These are phyloP conservation scores for Jaltomata sinuosa DNA, from an alignment of 257 asterid species.

Conservation along the genomic window DNA sequence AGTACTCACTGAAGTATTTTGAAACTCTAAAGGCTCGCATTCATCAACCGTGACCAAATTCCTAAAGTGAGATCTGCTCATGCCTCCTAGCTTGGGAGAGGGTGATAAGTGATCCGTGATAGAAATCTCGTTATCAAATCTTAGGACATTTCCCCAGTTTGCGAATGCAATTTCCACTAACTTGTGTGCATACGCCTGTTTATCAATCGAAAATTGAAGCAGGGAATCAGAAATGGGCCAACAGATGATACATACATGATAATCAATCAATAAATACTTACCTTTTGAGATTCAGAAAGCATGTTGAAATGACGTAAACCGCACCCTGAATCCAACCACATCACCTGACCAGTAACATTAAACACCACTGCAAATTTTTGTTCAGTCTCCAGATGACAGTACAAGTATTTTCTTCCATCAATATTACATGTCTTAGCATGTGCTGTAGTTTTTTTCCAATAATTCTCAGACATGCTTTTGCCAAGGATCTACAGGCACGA, in stretches of 20 bases:
- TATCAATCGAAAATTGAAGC: neutral
- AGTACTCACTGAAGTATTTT: neutral
- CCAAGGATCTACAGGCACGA: conserved; percentile 21
- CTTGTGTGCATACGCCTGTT: neutral
- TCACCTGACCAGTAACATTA: neutral
- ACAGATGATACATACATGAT: neutral
- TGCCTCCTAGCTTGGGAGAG: neutral
- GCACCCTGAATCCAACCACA: neutral
- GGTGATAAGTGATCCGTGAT: neutral
- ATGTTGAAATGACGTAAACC: neutral
- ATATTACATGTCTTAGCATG: conserved; percentile 35
- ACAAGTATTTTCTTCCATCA: conserved; percentile 4
- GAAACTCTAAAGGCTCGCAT: neutral
- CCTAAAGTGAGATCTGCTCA: neutral
- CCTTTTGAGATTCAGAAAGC: neutral
- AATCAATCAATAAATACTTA: neutral
- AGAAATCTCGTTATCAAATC: neutral
- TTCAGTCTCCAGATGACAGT: neutral
- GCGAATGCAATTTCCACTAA: neutral
- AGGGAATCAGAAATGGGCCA: neutral
- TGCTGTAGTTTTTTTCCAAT: conserved; percentile 18
- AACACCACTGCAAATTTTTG: conserved; percentile 1
- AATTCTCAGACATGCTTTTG: neutral
- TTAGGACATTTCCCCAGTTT: neutral
- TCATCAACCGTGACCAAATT: neutral